Conservation (phyloP, 306 rosid species). For the Cicer bijugum region DNA sequence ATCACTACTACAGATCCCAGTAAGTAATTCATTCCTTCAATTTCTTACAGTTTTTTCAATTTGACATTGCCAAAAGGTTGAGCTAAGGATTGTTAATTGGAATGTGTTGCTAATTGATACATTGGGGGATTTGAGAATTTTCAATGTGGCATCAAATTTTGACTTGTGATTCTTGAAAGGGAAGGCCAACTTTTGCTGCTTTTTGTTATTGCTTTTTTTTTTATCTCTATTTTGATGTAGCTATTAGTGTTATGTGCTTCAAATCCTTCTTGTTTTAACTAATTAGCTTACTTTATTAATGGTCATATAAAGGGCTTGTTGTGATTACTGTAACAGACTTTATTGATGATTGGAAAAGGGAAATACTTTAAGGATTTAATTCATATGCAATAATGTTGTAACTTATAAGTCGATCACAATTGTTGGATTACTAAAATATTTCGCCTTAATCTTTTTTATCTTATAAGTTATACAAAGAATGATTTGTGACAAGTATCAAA, state of each 20-base stretch:
- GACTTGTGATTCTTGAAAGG: constrained; percentile 3
- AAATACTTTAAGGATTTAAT: background rate
- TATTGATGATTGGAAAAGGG: constrained; percentile 32
- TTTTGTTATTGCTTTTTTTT: background rate
- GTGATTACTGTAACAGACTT: constrained; percentile 23
- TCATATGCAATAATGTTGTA: no score
- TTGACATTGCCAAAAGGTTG: constrained; percentile 1
- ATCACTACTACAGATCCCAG: constrained; percentile 98
- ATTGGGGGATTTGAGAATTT: constrained; percentile 6
- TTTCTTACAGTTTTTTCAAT: background rate
- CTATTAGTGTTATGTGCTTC: background rate
- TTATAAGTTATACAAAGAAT: no score
- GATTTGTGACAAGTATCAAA: no score
- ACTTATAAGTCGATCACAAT: no score
- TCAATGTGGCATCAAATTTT: constrained; percentile 13
- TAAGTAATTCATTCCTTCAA: constrained; percentile 45
- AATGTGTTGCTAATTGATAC: constrained; percentile 27
- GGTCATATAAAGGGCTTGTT: background rate
- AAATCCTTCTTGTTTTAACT: constrained; percentile 19
- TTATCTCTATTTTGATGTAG: background rate
- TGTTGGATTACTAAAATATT: no score
- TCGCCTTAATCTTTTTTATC: no score
- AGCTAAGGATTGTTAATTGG: background rate
- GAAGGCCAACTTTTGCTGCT: background rate
- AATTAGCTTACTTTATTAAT: constrained; percentile 37